Conservation (phyloP, 176 grass and related monocot species). For the Rhynchospora tenuis region DNA sequence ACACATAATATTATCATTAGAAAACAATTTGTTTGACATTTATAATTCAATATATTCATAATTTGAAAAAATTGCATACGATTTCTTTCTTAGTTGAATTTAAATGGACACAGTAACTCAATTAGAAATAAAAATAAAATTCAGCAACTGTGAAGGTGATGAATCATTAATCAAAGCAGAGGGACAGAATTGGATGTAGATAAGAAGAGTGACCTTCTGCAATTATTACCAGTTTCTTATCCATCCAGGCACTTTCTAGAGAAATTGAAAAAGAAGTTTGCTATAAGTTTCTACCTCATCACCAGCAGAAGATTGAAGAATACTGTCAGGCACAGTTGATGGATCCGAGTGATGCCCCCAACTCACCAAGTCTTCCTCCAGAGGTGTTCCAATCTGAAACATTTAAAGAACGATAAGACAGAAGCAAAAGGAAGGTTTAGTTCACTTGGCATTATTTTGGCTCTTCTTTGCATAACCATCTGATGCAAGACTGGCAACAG, state of each 20-base stretch:
- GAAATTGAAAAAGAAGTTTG: constrained; percentile 16
- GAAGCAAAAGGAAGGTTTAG: neutral
- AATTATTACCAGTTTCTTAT: neutral
- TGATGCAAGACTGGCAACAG: constrained; percentile 3
- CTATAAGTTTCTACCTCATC: constrained; percentile 53
- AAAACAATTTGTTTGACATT: neutral
- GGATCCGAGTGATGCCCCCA: constrained; percentile 88
- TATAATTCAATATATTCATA: neutral
- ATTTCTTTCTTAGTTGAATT: neutral
- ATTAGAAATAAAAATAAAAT: neutral
- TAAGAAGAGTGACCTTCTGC: neutral
- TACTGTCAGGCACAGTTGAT: constrained; percentile 73
- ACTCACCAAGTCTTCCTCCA: constrained; percentile 89
- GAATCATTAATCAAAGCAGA: neutral
- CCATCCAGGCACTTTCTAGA: neutral
- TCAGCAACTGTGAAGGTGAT: neutral
- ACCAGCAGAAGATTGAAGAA: constrained; percentile 75
- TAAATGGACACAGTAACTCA: neutral
- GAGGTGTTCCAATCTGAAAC: constrained; percentile 74
- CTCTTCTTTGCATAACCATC: neutral
- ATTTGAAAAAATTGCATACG: neutral
- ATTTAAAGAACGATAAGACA: neutral
- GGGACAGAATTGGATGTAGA: neutral
- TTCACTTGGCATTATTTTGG: neutral
- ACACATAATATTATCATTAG: neutral